A percentile compares a stretch with the other conserved stretches of the same genome.
These are phyloP conservation scores for Colletotrichum sp. DNA, from an alignment of 2,329 filamentous ascomycete genomes.

Conservation along the genomic window DNA sequence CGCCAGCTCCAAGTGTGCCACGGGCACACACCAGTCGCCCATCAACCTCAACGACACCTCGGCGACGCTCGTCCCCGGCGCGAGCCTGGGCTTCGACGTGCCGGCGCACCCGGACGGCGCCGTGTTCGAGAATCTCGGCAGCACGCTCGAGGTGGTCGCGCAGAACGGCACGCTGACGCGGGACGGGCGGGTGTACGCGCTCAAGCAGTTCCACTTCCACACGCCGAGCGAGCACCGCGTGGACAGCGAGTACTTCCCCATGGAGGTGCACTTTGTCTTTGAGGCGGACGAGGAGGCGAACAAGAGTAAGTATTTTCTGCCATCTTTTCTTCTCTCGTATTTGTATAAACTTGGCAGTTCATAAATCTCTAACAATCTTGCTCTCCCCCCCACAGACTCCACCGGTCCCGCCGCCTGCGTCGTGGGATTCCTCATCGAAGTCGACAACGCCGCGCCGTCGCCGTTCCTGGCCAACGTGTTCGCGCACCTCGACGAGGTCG, in stretches of 20 bases:
- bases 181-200: conserved; percentile 41
- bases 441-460: conserved; percentile 23
- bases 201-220: conserved; percentile 66
- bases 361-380: neutral
- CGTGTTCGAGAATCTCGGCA: conserved; percentile 56
- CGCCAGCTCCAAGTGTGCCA: conserved; percentile 50
- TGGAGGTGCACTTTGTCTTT: conserved; percentile 49
- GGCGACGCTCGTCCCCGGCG: conserved; percentile 28
- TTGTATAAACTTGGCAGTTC: neutral
- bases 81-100: conserved; percentile 38
- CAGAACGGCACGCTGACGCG: conserved; percentile 49
- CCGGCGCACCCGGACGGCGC: conserved; percentile 38
- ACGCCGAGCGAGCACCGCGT: conserved; percentile 64
- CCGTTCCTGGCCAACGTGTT: conserved; percentile 41
- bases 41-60: conserved; percentile 50
- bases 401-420: conserved; percentile 37
- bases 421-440: conserved; percentile 41
- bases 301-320: neutral
- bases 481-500: conserved; percentile 41
- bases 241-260: conserved; percentile 42
- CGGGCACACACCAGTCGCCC: conserved; percentile 58
- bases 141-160: conserved; percentile 54
- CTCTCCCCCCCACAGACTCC: conserved; percentile 1
- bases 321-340: neutral
- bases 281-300: conserved; percentile 30